Evolutionary conservation across 306 rosid species (phyloP).

Genomic region (Pyrus communis): DNA sequence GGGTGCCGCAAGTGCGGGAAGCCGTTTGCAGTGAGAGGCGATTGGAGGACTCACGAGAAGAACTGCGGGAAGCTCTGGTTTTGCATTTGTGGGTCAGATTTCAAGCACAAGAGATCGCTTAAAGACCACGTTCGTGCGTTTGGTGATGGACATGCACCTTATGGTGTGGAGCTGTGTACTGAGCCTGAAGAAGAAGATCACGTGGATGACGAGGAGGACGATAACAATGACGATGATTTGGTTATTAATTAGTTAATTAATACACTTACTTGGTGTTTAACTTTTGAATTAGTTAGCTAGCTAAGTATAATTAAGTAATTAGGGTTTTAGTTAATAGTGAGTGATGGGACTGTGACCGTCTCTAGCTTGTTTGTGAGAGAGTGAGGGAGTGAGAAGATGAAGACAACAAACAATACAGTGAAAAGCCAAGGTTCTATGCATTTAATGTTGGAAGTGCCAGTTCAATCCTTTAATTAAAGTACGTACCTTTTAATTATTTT

Average conservation of each 20-base stretch:
- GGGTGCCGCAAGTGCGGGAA: conserved; percentile 80
- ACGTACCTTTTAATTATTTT: background rate
- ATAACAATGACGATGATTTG: background rate
- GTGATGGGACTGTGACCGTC: background rate
- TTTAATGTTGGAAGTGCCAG: conserved; percentile 52
- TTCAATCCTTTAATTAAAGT: conserved; percentile 36
- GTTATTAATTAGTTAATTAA: background rate
- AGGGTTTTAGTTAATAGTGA: background rate
- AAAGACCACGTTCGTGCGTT: conserved; percentile 86
- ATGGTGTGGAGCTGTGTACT: conserved; percentile 44
- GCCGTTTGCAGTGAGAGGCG: conserved; percentile 80
- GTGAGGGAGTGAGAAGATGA: conserved; percentile 35
- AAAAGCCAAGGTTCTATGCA: conserved; percentile 49
- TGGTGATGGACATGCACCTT: conserved; percentile 74
- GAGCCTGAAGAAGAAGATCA: conserved; percentile 33
- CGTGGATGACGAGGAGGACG: background rate
- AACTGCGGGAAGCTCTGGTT: conserved; percentile 96
- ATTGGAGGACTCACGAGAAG: conserved; percentile 97
- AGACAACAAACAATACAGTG: conserved; percentile 77
- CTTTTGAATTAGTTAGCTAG: background rate
- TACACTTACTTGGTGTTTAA: background rate
- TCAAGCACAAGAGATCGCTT: conserved; percentile 87
- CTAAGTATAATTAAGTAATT: background rate
- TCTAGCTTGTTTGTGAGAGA: conserved; percentile 13
- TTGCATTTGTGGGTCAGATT: conserved; percentile 90